These are phyloP conservation scores for Tuber calosporum DNA, from an alignment of 495 filamentous ascomycete species.

Conservation along the genomic window DNA sequence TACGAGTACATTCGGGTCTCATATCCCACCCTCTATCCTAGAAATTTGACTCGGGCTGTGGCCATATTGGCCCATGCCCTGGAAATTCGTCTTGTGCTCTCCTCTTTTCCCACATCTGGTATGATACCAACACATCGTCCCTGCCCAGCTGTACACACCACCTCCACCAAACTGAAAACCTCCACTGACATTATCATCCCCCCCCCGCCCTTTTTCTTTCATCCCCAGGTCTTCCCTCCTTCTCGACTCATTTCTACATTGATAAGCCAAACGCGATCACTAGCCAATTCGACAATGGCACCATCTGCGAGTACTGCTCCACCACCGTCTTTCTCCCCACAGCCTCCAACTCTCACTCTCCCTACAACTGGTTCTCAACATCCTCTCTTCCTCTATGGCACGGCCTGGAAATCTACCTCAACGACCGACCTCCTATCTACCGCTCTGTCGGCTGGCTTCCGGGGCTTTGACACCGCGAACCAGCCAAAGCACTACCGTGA, in stretches of 20 bases:
- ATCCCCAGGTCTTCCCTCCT: not conserved
- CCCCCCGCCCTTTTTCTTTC: not conserved
- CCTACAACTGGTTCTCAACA: conserved; percentile 11
- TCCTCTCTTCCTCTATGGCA: conserved; percentile 58
- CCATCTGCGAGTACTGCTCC: not conserved
- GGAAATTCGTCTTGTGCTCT: not conserved
- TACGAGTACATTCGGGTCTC: not conserved
- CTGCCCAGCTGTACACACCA: not conserved
- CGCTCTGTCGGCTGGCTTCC: conserved; percentile 65
- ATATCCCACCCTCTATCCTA: not conserved
- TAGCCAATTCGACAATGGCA: not conserved
- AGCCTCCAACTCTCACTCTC: not conserved
- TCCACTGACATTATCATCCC: not conserved
- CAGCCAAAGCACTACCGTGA: conserved; percentile 76
- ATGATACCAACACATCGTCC: not conserved
- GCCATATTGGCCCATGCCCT: not conserved
- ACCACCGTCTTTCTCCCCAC: not conserved
- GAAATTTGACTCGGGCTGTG: not conserved
- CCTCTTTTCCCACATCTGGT: not conserved
- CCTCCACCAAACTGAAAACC: not conserved
- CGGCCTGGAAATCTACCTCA: conserved; percentile 76
- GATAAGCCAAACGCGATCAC: not conserved
- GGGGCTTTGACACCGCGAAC: conserved; percentile 68
- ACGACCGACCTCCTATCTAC: conserved; percentile 61
- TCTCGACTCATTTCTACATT: not conserved